These are phyloP conservation scores for Alternaria alternata DNA, from an alignment of 2,329 filamentous ascomycete species.

Conservation along the genomic window DNA sequence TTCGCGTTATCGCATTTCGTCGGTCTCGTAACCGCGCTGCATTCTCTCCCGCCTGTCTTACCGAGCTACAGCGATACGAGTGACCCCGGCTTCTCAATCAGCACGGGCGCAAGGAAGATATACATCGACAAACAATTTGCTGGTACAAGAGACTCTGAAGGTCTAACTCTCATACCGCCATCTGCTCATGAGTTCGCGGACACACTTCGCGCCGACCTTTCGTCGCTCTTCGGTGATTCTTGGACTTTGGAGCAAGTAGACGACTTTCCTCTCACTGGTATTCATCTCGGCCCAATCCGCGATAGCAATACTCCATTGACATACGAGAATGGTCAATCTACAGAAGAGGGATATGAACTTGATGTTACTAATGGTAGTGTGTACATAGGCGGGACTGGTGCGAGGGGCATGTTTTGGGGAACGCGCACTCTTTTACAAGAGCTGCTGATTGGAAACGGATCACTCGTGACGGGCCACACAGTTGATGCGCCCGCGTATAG, in stretches of 20 bases:
- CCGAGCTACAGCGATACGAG: slow-evolving; percentile 26
- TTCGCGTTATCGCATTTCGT: background rate
- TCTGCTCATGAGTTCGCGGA: slow-evolving; percentile 59
- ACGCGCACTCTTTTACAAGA: slow-evolving; percentile 58
- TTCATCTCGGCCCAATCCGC: slow-evolving; percentile 53
- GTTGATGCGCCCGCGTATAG: slow-evolving; percentile 56
- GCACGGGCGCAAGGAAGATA: slow-evolving; percentile 40
- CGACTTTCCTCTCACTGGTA: slow-evolving; percentile 50
- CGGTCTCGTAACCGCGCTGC: slow-evolving; percentile 35
- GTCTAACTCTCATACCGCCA: slow-evolving; percentile 62
- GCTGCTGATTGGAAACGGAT: slow-evolving; percentile 48
- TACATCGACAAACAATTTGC: slow-evolving; percentile 56
- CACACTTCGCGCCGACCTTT: slow-evolving; percentile 57
- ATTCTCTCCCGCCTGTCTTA: slow-evolving; percentile 52
- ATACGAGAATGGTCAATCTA: slow-evolving; percentile 58
- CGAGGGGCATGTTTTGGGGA: slow-evolving; percentile 59
- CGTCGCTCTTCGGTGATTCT: slow-evolving; percentile 49
- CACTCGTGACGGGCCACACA: slow-evolving; percentile 38
- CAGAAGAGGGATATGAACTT: slow-evolving; percentile 62
- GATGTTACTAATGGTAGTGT: slow-evolving; percentile 47
- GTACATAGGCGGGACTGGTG: slow-evolving; percentile 53
- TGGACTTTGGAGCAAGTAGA: slow-evolving; percentile 55
- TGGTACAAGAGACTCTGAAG: slow-evolving; percentile 52
- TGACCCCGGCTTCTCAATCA: slow-evolving; percentile 33
- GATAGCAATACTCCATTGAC: slow-evolving; percentile 42